Percentiles rank a stretch among this genome's conserved stretches.
Evolutionary conservation across 176 grass and related monocot species (phyloP).

Genomic region (Zizania latifolia): DNA sequence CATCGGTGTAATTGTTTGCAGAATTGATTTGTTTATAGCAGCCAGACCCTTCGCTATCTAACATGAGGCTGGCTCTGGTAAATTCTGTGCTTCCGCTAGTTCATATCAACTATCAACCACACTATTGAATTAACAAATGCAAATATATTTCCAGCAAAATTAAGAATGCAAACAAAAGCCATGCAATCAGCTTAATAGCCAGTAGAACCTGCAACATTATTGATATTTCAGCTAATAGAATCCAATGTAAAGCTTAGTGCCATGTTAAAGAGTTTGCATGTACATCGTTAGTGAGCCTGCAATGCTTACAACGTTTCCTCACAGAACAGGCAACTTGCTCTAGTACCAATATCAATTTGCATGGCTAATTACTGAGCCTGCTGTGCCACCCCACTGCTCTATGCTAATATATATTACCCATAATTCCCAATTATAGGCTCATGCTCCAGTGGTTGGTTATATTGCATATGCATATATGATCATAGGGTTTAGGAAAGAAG

Average conservation of each 20-base stretch:
- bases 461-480: not conserved
- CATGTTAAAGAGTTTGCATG: not conserved
- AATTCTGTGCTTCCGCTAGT: too few relatives aligned
- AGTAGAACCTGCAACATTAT: not conserved
- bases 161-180: not conserved
- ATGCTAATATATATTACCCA: not conserved
- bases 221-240: not conserved
- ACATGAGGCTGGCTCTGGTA: too few relatives aligned
- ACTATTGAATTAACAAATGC: not conserved
- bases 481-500: constrained; percentile 5
- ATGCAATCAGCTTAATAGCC: not conserved
- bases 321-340: not conserved
- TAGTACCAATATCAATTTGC: not conserved
- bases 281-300: not conserved
- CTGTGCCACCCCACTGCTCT: not conserved
- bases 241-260: not conserved
- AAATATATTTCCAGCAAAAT: not conserved
- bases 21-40: too few relatives aligned
- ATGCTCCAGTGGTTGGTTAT: not conserved
- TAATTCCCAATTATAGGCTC: not conserved
- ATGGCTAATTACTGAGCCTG: too few relatives aligned
- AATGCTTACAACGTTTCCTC: not conserved
- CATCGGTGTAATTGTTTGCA: not conserved
- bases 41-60: too few relatives aligned
- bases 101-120: too few relatives aligned